Conservation (phyloP, 345 rosid genomes). For the Erysimum cheiranthoides region DNA sequence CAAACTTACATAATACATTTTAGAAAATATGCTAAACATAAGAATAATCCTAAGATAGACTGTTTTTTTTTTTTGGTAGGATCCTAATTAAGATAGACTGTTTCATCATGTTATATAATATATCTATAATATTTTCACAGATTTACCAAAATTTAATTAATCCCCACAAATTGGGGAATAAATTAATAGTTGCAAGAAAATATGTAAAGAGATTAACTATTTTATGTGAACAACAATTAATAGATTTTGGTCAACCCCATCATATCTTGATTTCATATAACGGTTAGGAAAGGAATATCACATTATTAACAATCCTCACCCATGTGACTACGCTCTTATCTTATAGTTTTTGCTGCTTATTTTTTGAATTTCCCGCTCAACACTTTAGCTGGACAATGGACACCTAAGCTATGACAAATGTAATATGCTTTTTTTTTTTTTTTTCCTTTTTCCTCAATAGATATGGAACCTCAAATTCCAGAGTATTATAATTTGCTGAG, state of each 20-base stretch:
- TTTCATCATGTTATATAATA: not conserved
- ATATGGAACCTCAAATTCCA: too few species aligned
- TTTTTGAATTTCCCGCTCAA: constrained; percentile 48
- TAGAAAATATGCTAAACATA: constrained; percentile 11
- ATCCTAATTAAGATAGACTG: too few species aligned
- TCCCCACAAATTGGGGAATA: constrained; percentile 26
- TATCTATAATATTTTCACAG: not conserved
- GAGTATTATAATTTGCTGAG: not conserved
- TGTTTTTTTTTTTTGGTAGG: too few species aligned
- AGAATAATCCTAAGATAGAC: not conserved
- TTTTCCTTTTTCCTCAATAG: too few species aligned
- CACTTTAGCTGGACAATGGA: constrained; percentile 36
- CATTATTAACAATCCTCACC: constrained; percentile 10
- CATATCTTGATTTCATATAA: not conserved
- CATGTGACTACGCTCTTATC: constrained; percentile 44
- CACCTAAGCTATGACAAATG: constrained; percentile 25
- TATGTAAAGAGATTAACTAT: constrained; percentile 18
- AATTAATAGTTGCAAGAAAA: constrained; percentile 24
- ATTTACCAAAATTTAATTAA: constrained; percentile 19
- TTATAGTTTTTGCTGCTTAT: constrained; percentile 30
- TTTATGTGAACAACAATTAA: constrained; percentile 23
- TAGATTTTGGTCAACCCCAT: constrained; percentile 36
- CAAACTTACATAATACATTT: not conserved
- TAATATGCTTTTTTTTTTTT: not conserved
- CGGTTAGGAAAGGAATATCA: constrained; percentile 25